Conservation (phyloP, 352 stramenopile species). For the Pythium aquatile region DNA sequence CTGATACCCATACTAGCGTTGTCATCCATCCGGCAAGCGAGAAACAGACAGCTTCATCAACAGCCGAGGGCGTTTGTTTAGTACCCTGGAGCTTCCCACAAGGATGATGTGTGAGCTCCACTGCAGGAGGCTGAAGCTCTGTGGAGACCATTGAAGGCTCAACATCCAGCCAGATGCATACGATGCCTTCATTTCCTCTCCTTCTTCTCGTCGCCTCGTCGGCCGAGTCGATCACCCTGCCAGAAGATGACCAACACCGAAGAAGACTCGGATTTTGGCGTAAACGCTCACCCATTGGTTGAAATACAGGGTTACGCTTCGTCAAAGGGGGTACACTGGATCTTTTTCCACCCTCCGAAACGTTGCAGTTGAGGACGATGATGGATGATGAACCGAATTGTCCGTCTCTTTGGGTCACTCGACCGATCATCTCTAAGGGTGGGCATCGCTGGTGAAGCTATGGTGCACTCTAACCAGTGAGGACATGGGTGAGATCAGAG, state of each 20-base stretch:
- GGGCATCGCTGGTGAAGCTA: too few relatives aligned
- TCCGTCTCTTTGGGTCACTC: background rate
- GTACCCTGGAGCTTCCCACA: background rate
- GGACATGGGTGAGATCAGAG: too few relatives aligned
- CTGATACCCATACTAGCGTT: background rate
- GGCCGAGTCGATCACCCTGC: background rate
- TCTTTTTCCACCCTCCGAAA: background rate
- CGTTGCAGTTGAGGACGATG: background rate
- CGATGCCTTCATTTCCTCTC: background rate
- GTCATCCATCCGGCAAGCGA: background rate
- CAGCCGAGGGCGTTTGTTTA: background rate
- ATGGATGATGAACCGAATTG: slow-evolving; percentile 1
- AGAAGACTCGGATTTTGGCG: background rate
- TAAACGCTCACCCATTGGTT: background rate
- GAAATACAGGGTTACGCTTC: background rate
- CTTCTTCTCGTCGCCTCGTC: background rate
- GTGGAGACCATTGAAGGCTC: background rate
- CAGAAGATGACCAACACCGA: background rate
- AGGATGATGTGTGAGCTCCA: background rate
- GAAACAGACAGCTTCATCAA: background rate
- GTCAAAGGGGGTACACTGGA: background rate
- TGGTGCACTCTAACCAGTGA: too few relatives aligned
- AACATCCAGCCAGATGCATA: background rate
- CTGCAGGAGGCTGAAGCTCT: too few relatives aligned
- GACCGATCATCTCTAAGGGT: too few relatives aligned